Conservation (phyloP, 75 land plant genomes). For the Selaginella tamariscina region DNA sequence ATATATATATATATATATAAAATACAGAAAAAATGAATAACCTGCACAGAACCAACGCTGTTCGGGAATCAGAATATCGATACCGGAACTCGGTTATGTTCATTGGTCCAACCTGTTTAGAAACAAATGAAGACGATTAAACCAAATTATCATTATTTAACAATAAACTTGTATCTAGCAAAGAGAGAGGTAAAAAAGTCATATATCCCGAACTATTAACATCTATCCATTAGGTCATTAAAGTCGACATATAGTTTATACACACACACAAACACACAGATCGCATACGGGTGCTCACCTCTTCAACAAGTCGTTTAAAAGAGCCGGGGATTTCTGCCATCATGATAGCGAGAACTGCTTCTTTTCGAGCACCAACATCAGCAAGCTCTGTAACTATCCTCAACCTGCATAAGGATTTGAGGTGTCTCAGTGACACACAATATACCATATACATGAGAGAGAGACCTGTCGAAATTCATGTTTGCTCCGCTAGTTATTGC, state of each 20-base stretch:
- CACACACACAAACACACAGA: no score
- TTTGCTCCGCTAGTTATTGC: conserved; percentile 76
- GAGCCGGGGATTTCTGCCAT: conserved; percentile 52
- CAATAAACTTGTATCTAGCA: no score
- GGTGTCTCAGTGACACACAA: no score
- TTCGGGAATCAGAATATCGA: conserved; percentile 33
- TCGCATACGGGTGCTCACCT: conserved; percentile 20
- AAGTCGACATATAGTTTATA: no score
- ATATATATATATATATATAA: no score
- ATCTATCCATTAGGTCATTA: no score
- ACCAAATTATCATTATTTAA: neutral
- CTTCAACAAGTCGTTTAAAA: conserved; percentile 38
- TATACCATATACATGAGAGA: no score
- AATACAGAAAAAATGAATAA: no score
- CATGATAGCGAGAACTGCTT: conserved; percentile 61
- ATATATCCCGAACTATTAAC: no score
- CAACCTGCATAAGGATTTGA: no score
- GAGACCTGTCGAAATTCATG: conserved; percentile 73
- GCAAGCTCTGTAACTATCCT: conserved; percentile 64
- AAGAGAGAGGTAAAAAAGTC: no score
- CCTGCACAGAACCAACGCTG: conserved; percentile 67
- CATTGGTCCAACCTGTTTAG: conserved; percentile 38
- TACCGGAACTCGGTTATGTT: conserved; percentile 67
- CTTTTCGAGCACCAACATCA: conserved; percentile 53
- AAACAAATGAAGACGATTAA: conserved; percentile 2